These are phyloP conservation scores for Saxophila tyrrhenica DNA, from an alignment of 495 filamentous ascomycete species.

Conservation along the genomic window DNA sequence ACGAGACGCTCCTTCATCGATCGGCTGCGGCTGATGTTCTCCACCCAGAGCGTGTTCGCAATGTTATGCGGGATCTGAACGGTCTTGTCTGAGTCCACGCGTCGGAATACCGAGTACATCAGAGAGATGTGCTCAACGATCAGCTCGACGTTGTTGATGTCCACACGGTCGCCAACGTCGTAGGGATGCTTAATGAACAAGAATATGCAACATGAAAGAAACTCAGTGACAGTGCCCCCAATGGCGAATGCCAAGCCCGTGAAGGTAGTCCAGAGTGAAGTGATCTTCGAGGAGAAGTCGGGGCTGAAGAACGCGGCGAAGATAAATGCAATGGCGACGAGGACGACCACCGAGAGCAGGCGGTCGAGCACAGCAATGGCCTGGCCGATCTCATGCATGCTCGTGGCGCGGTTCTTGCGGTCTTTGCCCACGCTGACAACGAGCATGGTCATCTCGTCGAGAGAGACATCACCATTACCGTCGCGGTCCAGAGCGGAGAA, in stretches of 20 bases:
- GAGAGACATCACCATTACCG: constrained; percentile 17
- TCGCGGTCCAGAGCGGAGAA: constrained; percentile 16
- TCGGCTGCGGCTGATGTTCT: constrained; percentile 18
- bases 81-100: constrained; percentile 13
- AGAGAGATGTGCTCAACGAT: constrained; percentile 21
- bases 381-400: constrained; percentile 19
- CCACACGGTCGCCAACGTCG: constrained; percentile 21
- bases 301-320: constrained; percentile 20
- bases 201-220: constrained; percentile 19
- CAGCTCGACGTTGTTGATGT: constrained; percentile 13
- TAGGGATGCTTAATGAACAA: constrained; percentile 22
- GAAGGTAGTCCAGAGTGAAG: constrained; percentile 16
- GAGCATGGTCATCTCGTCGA: constrained; percentile 18
- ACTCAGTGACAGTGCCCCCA: constrained; percentile 19
- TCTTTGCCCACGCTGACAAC: constrained; percentile 15
- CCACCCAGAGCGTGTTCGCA: constrained; percentile 19
- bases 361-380: constrained; percentile 17
- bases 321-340: constrained; percentile 15
- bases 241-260: constrained; percentile 18
- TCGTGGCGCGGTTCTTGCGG: constrained; percentile 12
- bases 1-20: constrained; percentile 17
- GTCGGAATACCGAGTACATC: constrained; percentile 22
- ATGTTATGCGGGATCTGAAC: constrained; percentile 21
- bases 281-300: constrained; percentile 10
- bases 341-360: constrained; percentile 11